Base-by-base conservation (phyloP, 208 protist species). In the Wallacemonas sp. region DNA sequence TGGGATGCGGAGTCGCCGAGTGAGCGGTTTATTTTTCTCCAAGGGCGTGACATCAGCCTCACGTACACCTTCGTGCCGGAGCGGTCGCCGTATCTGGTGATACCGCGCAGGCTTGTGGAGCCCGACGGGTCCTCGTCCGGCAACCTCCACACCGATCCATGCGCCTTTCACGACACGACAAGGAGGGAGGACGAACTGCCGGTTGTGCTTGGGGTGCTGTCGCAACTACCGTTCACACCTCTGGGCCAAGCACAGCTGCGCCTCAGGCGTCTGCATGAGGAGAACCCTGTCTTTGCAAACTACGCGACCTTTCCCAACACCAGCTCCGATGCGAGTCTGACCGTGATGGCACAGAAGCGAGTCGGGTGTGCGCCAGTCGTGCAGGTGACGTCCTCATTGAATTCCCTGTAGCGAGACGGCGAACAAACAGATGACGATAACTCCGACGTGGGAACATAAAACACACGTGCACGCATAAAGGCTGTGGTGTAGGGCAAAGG, bases 231-330 rank as follows among this genome's bases (percentile, higher is more conserved):
- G 1, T 75, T 83, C 26, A 80, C 70, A 0, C 58, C 72, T 0
- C 54, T 70, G 42, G 80, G 75, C 12, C 72, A 74, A 14, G 67
- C 75, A 8, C 67, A 79, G 39, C 73, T 92, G 28, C 66, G 59
- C 11, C 65, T 92, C 53, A 68, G 68, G 33, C 31, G 30, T n/a
- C 62, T 88, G 11, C 66, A 67, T 24, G 46, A 19, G 19, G 66
- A 58, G 21, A 83, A 68, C 67, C 69, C 63, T n/a, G 75, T 77
- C 26, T 88, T 83, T 45, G 54, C 75, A n/a, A 88, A 86, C 59
- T 82, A 82, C 34, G 60, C 68, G 0, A 53, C 70, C 4, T 88
- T 83, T 19, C 65, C 75, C 2, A 42, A 38, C 2, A 62, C 72
- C 19, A 62, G 62, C 8, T 53, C 72, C 11, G 47, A 72, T 31